Base-by-base conservation (phyloP, 2,329 filamentous ascomycete species). In the Biscogniauxia sp. region DNA sequence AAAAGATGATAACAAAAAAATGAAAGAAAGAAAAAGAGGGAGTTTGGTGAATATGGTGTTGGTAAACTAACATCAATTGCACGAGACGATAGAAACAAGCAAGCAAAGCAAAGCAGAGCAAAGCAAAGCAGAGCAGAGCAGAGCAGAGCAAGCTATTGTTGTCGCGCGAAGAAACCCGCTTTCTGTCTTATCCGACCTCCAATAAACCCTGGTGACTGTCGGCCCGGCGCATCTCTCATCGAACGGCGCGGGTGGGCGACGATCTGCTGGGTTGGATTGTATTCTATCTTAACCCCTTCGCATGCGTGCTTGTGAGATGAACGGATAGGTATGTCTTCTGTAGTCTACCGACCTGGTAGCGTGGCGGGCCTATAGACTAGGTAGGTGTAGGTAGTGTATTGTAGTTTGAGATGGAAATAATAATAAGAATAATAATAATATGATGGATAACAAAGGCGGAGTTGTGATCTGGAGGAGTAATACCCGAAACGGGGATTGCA, bases 171-270 rank as follows among this genome's bases (percentile, higher is more conserved):
- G 61, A 61, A 59, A 62, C 64, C 59, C 65, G 61, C 62, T 65
- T 58, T 61, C 65, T 61, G 64, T 66, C 56, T 70, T 70, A 71
- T 72, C 71, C 70, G 68, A 67, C 69, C 70, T 72, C 70, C 68
- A 71, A 66, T 69, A 66, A 66, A 66, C 68, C 68, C 65, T 65
- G 56, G 69, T 65, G 67, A 65, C 64, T 67, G 69, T 67, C 63
- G 68, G 61, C 68, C 66, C 67, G 67, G 68, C 71, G 70, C 71
- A 73, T 73, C 63, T 66, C 71, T 66, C 67, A 67, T 68, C 65
- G 64, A 69, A 69, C 63, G 66, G 66, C 69, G 66, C 67, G 67
- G 66, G 66, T 62, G 54, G 54, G 52, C 50, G 61, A 58, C 51
- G 51, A 52, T 52, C 51, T 52, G 51, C 17, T 28, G 52, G 52